Evolutionary conservation across 805 yeast species (phyloP).

Genomic region (Hanseniaspora valbyensis): DNA sequence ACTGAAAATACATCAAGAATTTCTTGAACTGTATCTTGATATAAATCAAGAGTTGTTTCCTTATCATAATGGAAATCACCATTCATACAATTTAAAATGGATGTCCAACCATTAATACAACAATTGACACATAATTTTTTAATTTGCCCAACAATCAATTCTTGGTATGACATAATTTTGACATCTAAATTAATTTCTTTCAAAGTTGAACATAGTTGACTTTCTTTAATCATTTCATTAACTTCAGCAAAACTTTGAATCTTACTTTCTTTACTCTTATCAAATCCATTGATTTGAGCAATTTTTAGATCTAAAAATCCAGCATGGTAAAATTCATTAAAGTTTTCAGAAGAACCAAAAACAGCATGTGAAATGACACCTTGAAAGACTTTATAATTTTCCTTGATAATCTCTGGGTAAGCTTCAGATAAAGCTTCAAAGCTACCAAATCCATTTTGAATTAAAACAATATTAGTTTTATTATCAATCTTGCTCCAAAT

Average conservation of each 20-base stretch:
- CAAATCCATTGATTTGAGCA: constrained; percentile 42
- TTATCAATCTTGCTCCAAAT: constrained; percentile 35
- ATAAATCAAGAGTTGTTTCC: constrained; percentile 21
- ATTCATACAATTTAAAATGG: constrained; percentile 64
- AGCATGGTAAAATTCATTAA: constrained; percentile 50
- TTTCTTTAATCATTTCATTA: constrained; percentile 17
- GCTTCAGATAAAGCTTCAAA: constrained; percentile 41
- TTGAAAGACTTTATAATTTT: constrained; percentile 32
- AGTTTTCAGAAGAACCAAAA: constrained; percentile 33
- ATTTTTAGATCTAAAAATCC: constrained; percentile 56
- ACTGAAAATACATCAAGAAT: constrained; percentile 26
- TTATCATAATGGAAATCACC: constrained; percentile 57
- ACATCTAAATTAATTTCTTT: constrained; percentile 24
- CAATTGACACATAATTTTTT: constrained; percentile 71
- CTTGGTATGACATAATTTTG: constrained; percentile 34
- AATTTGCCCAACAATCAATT: constrained; percentile 48
- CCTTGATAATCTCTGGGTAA: constrained; percentile 41
- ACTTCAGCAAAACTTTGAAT: constrained; percentile 21
- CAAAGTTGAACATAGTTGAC: constrained; percentile 26
- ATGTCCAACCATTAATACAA: constrained; percentile 75
- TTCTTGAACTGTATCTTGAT: constrained; percentile 29
- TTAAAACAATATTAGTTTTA: constrained; percentile 50
- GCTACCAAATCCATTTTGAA: constrained; percentile 89
- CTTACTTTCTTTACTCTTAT: constrained; percentile 17
- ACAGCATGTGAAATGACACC: constrained; percentile 84